phyloP scores from a whole-genome alignment of 169 alveolate genomes.

The Amoebophrya sp. region DNA sequence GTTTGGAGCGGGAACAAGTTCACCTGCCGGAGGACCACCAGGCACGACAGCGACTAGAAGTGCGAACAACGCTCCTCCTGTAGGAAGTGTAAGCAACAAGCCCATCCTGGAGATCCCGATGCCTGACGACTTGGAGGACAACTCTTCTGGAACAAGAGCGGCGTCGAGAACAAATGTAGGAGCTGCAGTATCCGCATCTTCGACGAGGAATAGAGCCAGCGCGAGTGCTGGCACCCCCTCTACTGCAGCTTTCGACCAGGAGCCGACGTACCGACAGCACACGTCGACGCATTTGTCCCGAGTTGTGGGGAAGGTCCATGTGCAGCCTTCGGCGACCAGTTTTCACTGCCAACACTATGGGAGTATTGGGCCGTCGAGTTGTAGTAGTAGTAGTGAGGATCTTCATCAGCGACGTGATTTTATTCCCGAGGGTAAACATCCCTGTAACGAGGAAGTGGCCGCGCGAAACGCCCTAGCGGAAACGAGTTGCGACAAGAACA shows the following conservation, averaged over 20 bases:
- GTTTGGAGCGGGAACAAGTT: background rate
- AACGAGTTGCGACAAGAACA: no score
- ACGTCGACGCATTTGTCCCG: background rate
- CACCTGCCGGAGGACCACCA: background rate
- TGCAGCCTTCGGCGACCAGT: background rate
- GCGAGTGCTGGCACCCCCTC: no score
- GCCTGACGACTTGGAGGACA: no score
- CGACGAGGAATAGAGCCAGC: background rate
- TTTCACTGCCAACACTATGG: background rate
- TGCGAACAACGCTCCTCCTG: background rate
- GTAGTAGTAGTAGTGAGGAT: no score
- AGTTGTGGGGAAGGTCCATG: background rate
- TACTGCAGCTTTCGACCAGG: background rate
- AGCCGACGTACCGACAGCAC: background rate
- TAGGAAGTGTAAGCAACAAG: background rate
- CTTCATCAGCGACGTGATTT: no score
- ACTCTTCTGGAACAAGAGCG: background rate
- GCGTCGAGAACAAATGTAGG: background rate
- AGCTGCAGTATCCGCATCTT: background rate
- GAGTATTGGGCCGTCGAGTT: no score
- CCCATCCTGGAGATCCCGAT: background rate
- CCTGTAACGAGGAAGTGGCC: no score
- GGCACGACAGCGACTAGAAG: background rate
- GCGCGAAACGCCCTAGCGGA: no score
- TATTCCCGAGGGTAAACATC: no score